Percentiles rank a stretch among this genome's conserved stretches.
These are phyloP conservation scores for Stropharia rugosoannulata DNA, from an alignment of 768 basidiomycete species.

Conservation along the genomic window DNA sequence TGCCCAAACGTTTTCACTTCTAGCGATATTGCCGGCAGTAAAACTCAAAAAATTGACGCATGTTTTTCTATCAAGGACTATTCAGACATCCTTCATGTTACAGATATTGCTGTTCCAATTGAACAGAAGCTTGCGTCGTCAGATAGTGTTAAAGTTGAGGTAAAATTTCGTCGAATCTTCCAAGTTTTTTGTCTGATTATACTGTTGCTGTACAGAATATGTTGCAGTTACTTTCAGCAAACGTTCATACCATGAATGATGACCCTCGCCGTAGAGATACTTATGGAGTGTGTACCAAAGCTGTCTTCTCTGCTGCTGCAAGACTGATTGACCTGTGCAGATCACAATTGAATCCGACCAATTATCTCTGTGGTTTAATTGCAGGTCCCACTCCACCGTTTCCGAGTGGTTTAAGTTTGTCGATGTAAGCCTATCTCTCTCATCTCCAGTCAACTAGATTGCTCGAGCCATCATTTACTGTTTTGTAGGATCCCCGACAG, in stretches of 20 bases:
- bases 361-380: too few species aligned
- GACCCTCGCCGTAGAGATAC: constrained; percentile 21
- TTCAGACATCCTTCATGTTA: not conserved
- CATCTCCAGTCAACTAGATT: too few species aligned
- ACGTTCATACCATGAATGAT: constrained; percentile 22
- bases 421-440: too few species aligned
- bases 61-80: constrained; percentile 6
- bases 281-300: constrained; percentile 16
- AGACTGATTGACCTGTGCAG: too few species aligned
- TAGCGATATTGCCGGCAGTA: constrained; percentile 12
- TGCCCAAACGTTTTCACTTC: not conserved
- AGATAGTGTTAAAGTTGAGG: not conserved
- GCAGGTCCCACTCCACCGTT: too few species aligned
- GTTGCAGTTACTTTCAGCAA: constrained; percentile 1
- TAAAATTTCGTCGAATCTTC: not conserved
- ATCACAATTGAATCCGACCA: too few species aligned
- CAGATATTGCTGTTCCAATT: constrained; percentile 9
- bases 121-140: constrained; percentile 12
- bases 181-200: not conserved
- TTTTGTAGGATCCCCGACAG: too few species aligned
- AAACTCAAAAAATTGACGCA: constrained; percentile 13
- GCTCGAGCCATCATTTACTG: too few species aligned
- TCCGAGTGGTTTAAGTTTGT: too few species aligned
- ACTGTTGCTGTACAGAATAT: constrained; percentile 10
- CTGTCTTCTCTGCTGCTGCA: not conserved